Percentiles rank a stretch among this genome's conserved stretches.
These are phyloP conservation scores for Phanerodontia chrysosporium DNA, from an alignment of 768 basidiomycete genomes.

Conservation along the genomic window DNA sequence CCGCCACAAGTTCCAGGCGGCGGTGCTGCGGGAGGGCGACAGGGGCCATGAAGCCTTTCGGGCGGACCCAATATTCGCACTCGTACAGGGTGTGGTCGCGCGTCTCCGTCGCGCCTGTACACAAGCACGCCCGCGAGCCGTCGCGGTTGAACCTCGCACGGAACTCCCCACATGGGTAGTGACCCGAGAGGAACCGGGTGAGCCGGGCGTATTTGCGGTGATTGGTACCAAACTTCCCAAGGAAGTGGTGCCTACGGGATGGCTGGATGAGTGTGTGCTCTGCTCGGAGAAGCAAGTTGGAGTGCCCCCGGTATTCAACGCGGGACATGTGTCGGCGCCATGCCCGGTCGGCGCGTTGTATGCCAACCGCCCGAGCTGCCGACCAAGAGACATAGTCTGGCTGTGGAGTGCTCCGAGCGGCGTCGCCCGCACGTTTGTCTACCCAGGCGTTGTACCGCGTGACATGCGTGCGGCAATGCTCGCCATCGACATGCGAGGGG, in stretches of 20 bases:
- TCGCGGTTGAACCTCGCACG: neutral
- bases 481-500: neutral
- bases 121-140: neutral
- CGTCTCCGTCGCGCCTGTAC: neutral
- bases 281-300: neutral
- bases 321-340: neutral
- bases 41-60: neutral
- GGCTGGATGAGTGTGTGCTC: neutral
- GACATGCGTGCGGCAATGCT: no score
- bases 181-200: neutral
- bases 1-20: no score
- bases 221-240: no score
- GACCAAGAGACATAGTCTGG: no score
- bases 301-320: neutral
- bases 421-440: no score
- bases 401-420: no score
- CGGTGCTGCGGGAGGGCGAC: neutral
- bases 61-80: neutral
- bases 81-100: neutral
- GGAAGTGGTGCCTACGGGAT: neutral
- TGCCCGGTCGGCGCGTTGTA: neutral
- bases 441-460: no score
- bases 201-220: neutral
- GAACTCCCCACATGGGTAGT: neutral
- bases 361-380: no score